Conservation (phyloP, 805 yeast genomes). For the Barnettozyma salicaria region DNA sequence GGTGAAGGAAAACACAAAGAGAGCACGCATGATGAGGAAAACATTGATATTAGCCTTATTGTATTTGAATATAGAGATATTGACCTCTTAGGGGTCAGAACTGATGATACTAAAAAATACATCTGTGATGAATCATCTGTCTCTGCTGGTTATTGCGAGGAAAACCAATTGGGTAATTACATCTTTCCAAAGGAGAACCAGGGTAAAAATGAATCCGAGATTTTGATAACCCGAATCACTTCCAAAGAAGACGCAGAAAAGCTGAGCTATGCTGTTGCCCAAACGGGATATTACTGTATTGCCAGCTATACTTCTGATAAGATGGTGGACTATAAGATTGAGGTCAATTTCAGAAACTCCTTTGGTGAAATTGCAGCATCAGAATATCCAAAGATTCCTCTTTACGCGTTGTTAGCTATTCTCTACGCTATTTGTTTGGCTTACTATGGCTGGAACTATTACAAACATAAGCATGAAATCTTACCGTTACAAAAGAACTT, state of each 20-base stretch:
- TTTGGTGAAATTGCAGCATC: constrained; percentile 86
- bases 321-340: constrained; percentile 45
- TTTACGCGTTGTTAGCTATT: constrained; percentile 80
- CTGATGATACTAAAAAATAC: constrained; percentile 45
- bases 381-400: constrained; percentile 85
- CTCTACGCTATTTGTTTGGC: constrained; percentile 76
- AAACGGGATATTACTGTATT: constrained; percentile 91
- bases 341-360: constrained; percentile 84
- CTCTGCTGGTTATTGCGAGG: constrained; percentile 47
- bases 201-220: constrained; percentile 43
- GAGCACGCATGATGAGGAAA: constrained; percentile 26
- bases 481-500: constrained; percentile 87
- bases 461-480: constrained; percentile 79
- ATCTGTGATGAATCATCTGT: constrained; percentile 73
- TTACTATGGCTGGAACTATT: constrained; percentile 80
- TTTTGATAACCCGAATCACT: constrained; percentile 50
- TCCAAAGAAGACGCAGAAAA: constrained; percentile 55
- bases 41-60: constrained; percentile 53
- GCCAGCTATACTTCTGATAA: constrained; percentile 48
- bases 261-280: constrained; percentile 54
- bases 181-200: constrained; percentile 42
- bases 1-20: constrained; percentile 14
- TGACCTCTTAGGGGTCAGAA: constrained; percentile 54
- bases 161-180: constrained; percentile 53
- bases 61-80: constrained; percentile 83